phyloP scores from a whole-genome alignment of 164 flowering plant genomes.

The Piper longum region DNA sequence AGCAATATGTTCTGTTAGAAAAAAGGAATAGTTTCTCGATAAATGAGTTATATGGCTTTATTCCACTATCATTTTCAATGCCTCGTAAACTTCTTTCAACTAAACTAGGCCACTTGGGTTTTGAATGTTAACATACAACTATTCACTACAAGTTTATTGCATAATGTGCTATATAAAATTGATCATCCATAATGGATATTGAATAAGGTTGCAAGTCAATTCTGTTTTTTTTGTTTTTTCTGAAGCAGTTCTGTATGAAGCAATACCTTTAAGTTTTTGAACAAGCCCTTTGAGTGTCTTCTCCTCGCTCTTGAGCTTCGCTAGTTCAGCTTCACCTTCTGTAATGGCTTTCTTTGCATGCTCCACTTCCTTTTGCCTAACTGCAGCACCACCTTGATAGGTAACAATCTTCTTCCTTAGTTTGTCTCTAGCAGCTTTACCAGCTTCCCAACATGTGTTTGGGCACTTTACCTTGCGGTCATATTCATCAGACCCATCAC shows the following conservation, averaged over 20 bases:
- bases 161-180: no score
- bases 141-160: no score
- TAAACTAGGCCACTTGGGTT: no score
- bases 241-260: neutral
- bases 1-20: no score
- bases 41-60: no score
- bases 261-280: constrained; percentile 67
- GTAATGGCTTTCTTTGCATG: constrained; percentile 44
- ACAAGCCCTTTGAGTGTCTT: constrained; percentile 64
- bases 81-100: no score
- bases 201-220: no score
- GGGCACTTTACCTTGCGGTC: constrained; percentile 58
- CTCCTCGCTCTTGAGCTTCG: constrained; percentile 67
- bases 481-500: constrained; percentile 99
- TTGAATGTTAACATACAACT: no score
- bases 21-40: no score
- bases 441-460: constrained; percentile 98
- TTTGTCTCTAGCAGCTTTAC: constrained; percentile 81
- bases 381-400: constrained; percentile 48
- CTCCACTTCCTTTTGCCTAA: constrained; percentile 52
- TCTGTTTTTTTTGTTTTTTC: no score
- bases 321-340: constrained; percentile 68
- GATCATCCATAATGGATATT: no score
- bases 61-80: no score
- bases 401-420: constrained; percentile 78